A percentile compares a stretch with the other conserved stretches of the same genome.
Evolutionary conservation across 2,329 filamentous ascomycete genomes (phyloP).

Genomic region (Bimuria novae-zelandiae): DNA sequence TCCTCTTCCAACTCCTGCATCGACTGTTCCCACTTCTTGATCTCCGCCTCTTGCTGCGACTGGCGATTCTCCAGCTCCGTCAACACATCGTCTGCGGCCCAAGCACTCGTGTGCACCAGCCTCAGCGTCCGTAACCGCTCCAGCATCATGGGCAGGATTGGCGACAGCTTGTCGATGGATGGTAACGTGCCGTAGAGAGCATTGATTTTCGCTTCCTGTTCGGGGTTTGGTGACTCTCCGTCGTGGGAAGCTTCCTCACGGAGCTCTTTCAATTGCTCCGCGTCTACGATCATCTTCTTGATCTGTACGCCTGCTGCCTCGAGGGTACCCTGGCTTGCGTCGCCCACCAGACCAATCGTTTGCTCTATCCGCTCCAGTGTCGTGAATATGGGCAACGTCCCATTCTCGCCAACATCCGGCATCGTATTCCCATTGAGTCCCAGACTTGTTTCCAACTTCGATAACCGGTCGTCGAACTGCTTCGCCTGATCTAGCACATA

Average conservation of each 20-base stretch:
- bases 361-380: constrained; percentile 80
- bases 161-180: constrained; percentile 84
- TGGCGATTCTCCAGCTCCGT: constrained; percentile 79
- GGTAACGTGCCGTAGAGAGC: constrained; percentile 87
- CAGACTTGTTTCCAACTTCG: constrained; percentile 77
- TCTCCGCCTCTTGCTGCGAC: constrained; percentile 78
- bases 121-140: constrained; percentile 83
- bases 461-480: constrained; percentile 82
- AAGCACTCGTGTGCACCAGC: constrained; percentile 84
- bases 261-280: constrained; percentile 69
- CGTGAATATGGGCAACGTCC: constrained; percentile 71
- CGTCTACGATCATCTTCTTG: constrained; percentile 71
- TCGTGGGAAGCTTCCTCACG: constrained; percentile 33
- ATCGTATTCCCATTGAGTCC: constrained; percentile 75
- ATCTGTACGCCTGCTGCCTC: constrained; percentile 74
- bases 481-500: constrained; percentile 79
- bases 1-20: constrained; percentile 77
- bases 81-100: constrained; percentile 76
- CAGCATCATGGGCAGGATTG: constrained; percentile 81
- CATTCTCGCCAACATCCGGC: constrained; percentile 60
- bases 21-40: constrained; percentile 83
- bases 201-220: constrained; percentile 85
- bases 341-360: constrained; percentile 75
- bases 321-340: constrained; percentile 72
- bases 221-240: constrained; percentile 54